These are phyloP conservation scores for Pleurotus djamor DNA, from an alignment of 768 basidiomycete species.

Conservation along the genomic window DNA sequence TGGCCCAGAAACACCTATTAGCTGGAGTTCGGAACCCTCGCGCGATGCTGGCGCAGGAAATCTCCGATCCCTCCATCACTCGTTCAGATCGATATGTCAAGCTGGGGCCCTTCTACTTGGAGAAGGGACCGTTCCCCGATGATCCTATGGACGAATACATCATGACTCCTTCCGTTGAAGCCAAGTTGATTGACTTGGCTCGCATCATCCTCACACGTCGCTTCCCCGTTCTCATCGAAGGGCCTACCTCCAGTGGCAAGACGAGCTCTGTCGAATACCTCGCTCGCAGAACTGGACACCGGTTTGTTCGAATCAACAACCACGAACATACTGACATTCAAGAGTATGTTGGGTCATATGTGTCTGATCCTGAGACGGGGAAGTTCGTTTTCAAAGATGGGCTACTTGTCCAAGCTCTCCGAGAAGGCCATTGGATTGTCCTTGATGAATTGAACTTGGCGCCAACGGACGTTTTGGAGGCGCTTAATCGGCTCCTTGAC, in stretches of 20 bases:
- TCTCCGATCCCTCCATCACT: slow-evolving; percentile 45
- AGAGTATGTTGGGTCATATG: slow-evolving; percentile 96
- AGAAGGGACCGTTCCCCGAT: slow-evolving; percentile 66
- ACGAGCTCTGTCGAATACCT: slow-evolving; percentile 97
- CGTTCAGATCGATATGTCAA: slow-evolving; percentile 63
- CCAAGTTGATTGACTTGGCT: slow-evolving; percentile 92
- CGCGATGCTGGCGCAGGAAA: slow-evolving; percentile 73
- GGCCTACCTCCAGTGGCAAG: slow-evolving; percentile 97
- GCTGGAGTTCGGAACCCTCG: slow-evolving; percentile 75
- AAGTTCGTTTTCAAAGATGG: slow-evolving; percentile 95
- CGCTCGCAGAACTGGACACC: slow-evolving; percentile 89
- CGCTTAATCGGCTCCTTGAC: slow-evolving; percentile 92
- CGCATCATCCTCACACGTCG: slow-evolving; percentile 84
- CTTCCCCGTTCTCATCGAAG: slow-evolving; percentile 96
- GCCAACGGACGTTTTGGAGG: slow-evolving; percentile 97
- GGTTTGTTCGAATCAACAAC: slow-evolving; percentile 97
- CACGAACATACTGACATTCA: slow-evolving; percentile 99
- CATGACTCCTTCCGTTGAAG: slow-evolving; percentile 92
- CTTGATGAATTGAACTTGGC: slow-evolving; percentile 97
- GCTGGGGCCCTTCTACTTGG: slow-evolving; percentile 90
- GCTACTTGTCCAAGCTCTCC: slow-evolving; percentile 86
- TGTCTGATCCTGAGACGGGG: slow-evolving; percentile 90
- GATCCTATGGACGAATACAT: slow-evolving; percentile 81
- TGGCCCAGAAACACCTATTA: slow-evolving; percentile 80
- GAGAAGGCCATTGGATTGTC: slow-evolving; percentile 95